Conservation (phyloP, 2,329 filamentous ascomycete genomes). For the Cryphonectria carpinicola region DNA sequence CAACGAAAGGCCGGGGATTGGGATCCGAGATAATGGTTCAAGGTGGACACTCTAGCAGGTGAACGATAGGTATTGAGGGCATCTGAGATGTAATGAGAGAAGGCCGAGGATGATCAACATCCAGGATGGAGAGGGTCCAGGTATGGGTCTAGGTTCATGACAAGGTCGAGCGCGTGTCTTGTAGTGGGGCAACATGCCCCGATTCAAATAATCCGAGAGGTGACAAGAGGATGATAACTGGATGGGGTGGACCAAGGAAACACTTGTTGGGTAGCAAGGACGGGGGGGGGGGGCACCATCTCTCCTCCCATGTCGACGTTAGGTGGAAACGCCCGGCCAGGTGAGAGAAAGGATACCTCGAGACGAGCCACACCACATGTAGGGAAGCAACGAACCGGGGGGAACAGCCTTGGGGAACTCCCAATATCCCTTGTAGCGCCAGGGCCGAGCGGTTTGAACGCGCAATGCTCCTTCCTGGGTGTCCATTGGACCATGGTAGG, state of each 20-base stretch:
- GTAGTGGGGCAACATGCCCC: slow-evolving; percentile 5
- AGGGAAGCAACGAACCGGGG: background rate
- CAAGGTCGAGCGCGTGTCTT: slow-evolving; percentile 12
- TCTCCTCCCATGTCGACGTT: slow-evolving; percentile 14
- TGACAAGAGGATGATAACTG: background rate
- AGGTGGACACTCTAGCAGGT: slow-evolving; percentile 3
- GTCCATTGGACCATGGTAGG: background rate
- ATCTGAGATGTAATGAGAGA: slow-evolving; percentile 11
- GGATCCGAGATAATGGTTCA: slow-evolving; percentile 10
- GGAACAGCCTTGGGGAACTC: background rate
- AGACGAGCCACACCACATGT: slow-evolving; percentile 10
- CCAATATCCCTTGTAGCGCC: slow-evolving; percentile 8
- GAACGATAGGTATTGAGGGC: slow-evolving; percentile 14
- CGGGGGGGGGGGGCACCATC: background rate
- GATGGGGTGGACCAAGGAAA: background rate
- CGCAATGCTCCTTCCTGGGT: background rate
- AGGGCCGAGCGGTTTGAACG: background rate
- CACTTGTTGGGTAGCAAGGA: slow-evolving; percentile 8
- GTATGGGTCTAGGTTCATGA: slow-evolving; percentile 3
- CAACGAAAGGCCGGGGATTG: background rate
- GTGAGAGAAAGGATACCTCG: background rate
- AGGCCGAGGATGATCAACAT: slow-evolving; percentile 5
- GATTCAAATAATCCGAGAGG: background rate
- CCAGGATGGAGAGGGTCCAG: slow-evolving; percentile 9
- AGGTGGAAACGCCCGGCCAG: slow-evolving; percentile 1